Conservation (phyloP, 2,329 filamentous ascomycete species). For the Penicillium corylophilum region DNA sequence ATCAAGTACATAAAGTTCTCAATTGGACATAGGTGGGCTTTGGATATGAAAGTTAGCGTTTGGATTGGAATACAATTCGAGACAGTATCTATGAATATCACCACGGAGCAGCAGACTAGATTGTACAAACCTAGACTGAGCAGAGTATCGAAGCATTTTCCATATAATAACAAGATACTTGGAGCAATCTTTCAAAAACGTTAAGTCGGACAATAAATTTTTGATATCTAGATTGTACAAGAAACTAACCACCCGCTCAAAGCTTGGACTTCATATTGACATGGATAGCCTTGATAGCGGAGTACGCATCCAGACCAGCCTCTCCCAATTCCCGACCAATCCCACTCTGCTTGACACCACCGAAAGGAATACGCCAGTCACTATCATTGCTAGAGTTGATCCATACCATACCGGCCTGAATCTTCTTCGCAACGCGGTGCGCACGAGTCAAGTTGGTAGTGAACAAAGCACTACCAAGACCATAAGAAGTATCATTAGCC, state of each 20-base stretch:
- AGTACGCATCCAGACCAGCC: slow-evolving; percentile 54
- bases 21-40: not conserved
- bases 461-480: slow-evolving; percentile 41
- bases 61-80: not conserved
- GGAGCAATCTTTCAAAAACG: not conserved
- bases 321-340: slow-evolving; percentile 57
- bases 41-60: not conserved
- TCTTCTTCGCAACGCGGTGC: slow-evolving; percentile 38
- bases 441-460: slow-evolving; percentile 39
- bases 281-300: slow-evolving; percentile 31
- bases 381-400: slow-evolving; percentile 41
- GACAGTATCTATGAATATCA: no score
- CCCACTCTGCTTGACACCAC: slow-evolving; percentile 54
- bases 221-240: not conserved
- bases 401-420: slow-evolving; percentile 44
- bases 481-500: slow-evolving; percentile 43
- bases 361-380: slow-evolving; percentile 39
- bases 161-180: no score
- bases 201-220: not conserved
- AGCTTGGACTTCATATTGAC: slow-evolving; percentile 36
- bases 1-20: slow-evolving; percentile 2
- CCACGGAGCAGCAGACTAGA: no score
- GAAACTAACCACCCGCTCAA: slow-evolving; percentile 6
- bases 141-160: no score
- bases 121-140: no score